A percentile compares a stretch with the other conserved stretches of the same genome.
Conservation (phyloP, 2,329 filamentous ascomycete species). For the Colletotrichum sansevieriae region DNA sequence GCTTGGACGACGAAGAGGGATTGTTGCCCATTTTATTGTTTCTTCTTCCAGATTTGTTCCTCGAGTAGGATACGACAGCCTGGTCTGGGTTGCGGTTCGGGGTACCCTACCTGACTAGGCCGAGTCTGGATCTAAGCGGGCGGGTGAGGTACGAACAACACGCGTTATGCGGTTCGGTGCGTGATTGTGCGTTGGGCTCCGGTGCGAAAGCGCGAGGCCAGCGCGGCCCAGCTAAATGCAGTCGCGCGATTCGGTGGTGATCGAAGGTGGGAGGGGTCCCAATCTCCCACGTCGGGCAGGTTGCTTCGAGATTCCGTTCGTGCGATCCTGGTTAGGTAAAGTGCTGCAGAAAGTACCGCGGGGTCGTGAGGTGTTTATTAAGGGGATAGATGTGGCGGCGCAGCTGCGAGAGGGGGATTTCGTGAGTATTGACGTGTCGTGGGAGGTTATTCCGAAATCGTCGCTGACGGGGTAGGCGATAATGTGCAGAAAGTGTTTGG, state of each 20-base stretch:
- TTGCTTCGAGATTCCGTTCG: conserved; percentile 29
- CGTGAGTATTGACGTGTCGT: background rate
- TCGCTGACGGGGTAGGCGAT: conserved; percentile 8
- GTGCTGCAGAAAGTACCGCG: conserved; percentile 29
- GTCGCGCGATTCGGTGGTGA: conserved; percentile 29
- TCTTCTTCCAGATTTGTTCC: conserved; percentile 33
- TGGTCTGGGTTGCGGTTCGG: conserved; percentile 40
- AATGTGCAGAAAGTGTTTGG: conserved; percentile 1
- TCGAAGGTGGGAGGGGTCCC: conserved; percentile 20
- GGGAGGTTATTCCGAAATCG: conserved; percentile 2
- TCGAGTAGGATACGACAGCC: conserved; percentile 39
- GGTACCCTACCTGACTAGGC: conserved; percentile 43
- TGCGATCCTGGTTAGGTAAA: conserved; percentile 39
- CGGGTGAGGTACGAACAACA: conserved; percentile 30
- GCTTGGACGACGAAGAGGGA: conserved; percentile 50
- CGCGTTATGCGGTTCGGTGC: conserved; percentile 20
- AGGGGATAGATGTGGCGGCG: background rate
- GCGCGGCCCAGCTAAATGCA: conserved; percentile 15
- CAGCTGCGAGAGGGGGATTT: background rate
- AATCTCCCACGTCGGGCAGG: conserved; percentile 35
- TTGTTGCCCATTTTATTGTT: conserved; percentile 52
- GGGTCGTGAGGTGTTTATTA: conserved; percentile 32
- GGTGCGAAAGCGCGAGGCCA: conserved; percentile 24
- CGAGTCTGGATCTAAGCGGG: conserved; percentile 35
- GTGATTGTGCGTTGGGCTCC: conserved; percentile 28